A percentile compares a stretch with the other conserved stretches of the same genome.
These are phyloP conservation scores for Epichloe sibirici DNA, from an alignment of 2,329 filamentous ascomycete genomes.

Conservation along the genomic window DNA sequence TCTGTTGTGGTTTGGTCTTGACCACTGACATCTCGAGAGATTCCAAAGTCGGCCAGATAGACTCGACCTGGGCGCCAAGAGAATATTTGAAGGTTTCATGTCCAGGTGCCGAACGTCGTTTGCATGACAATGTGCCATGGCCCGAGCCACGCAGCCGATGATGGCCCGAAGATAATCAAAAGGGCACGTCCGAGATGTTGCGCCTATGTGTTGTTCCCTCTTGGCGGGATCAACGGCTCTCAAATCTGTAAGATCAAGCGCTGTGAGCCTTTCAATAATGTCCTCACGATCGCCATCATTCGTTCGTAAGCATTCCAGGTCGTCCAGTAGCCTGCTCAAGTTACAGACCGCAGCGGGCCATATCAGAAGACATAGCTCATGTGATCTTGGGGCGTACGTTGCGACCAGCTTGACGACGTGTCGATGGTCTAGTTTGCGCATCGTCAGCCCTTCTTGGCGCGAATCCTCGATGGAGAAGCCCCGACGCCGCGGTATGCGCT, in stretches of 20 bases:
- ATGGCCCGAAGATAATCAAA: constrained; percentile 29
- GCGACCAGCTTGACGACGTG: constrained; percentile 36
- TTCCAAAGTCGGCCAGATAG: constrained; percentile 37
- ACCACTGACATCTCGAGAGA: constrained; percentile 33
- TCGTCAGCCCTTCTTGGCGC: constrained; percentile 32
- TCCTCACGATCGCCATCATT: constrained; percentile 28
- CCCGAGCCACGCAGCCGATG: constrained; percentile 32
- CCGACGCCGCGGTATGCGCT: constrained; percentile 27
- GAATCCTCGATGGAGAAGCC: constrained; percentile 27
- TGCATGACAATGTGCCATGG: constrained; percentile 29
- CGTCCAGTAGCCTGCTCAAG: constrained; percentile 28
- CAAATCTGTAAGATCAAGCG: constrained; percentile 25
- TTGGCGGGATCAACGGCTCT: constrained; percentile 21
- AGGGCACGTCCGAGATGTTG: constrained; percentile 19
- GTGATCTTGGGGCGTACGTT: constrained; percentile 28
- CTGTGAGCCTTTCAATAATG: constrained; percentile 24
- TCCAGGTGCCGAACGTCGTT: constrained; percentile 33
- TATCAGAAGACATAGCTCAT: constrained; percentile 32
- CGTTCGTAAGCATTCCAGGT: constrained; percentile 28
- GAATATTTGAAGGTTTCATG: constrained; percentile 36
- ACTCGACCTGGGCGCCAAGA: constrained; percentile 31
- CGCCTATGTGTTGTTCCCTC: constrained; percentile 11
- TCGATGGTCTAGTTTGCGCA: constrained; percentile 34
- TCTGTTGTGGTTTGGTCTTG: constrained; percentile 33
- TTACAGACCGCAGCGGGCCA: constrained; percentile 37